A percentile compares a stretch with the other conserved stretches of the same genome.
These are phyloP conservation scores for Plenodomus biglobosus DNA, from an alignment of 2,329 filamentous ascomycete genomes.

Conservation along the genomic window DNA sequence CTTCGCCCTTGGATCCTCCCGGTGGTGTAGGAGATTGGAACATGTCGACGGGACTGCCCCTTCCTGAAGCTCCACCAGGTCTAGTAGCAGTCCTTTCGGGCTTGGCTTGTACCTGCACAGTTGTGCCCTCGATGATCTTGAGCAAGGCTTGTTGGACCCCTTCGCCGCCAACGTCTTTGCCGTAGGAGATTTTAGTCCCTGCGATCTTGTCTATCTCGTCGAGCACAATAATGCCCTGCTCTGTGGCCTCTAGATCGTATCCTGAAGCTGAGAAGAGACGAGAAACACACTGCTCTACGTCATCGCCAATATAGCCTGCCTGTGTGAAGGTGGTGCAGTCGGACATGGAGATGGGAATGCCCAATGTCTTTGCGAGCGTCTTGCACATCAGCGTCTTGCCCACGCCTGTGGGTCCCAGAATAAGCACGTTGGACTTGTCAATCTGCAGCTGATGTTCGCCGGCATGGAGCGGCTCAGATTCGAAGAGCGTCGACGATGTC, in stretches of 20 bases:
- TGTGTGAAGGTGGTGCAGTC: constrained; percentile 97
- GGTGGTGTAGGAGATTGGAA: constrained; percentile 17
- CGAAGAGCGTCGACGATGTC: constrained; percentile 24
- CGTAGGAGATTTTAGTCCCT: constrained; percentile 80
- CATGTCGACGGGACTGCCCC: constrained; percentile 24
- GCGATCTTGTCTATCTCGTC: constrained; percentile 99
- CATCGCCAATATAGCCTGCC: constrained; percentile 95
- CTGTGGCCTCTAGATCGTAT: constrained; percentile 80
- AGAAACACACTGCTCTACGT: constrained; percentile 94
- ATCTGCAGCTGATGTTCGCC: constrained; percentile 65
- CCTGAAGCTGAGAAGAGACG: constrained; percentile 86
- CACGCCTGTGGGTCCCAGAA: constrained; percentile 90
- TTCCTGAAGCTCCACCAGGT: constrained; percentile 25
- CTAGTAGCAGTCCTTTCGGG: constrained; percentile 60
- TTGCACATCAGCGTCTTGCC: constrained; percentile 96
- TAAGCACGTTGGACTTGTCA: constrained; percentile 91
- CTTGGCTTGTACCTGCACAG: constrained; percentile 88
- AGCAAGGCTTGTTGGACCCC: constrained; percentile 94
- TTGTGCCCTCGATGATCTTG: constrained; percentile 95
- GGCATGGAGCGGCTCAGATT: constrained; percentile 51
- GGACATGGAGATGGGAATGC: constrained; percentile 91
- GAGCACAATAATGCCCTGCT: constrained; percentile 90
- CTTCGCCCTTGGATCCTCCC: constrained; percentile 55
- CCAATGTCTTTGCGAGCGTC: constrained; percentile 87
- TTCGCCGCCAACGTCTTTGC: constrained; percentile 92